Evolutionary conservation across 2,329 filamentous ascomycete genomes (phyloP).

Genomic region (Fusarium nematophilum): DNA sequence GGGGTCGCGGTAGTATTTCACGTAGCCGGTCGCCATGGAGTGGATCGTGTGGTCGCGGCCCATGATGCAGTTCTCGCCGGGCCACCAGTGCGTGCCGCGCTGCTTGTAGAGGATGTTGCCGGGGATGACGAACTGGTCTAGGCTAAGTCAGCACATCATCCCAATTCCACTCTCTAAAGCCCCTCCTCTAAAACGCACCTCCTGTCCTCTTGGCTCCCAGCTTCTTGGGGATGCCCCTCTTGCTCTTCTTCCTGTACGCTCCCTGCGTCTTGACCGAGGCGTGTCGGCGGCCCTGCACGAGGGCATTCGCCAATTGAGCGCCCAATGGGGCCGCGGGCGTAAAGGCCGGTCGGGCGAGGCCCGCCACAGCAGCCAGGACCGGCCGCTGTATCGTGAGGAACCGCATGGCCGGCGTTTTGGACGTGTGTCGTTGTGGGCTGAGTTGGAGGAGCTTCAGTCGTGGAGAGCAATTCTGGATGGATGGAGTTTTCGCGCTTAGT

Average conservation of each 20-base stretch:
- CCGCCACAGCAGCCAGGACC: constrained; percentile 53
- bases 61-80: constrained; percentile 95
- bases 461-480: constrained; percentile 29
- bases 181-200: constrained; percentile 63
- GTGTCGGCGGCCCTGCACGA: constrained; percentile 63
- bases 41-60: constrained; percentile 97
- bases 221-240: constrained; percentile 78
- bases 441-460: constrained; percentile 38
- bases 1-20: constrained; percentile 96
- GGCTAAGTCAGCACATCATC: constrained; percentile 25
- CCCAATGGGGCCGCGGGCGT: constrained; percentile 33
- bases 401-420: constrained; percentile 54
- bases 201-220: constrained; percentile 93
- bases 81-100: constrained; percentile 92
- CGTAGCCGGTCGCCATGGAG: constrained; percentile 85
- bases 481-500: constrained; percentile 47
- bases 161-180: neutral
- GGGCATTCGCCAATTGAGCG: constrained; percentile 52
- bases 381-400: constrained; percentile 61
- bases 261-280: constrained; percentile 73
- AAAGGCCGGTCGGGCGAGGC: constrained; percentile 43
- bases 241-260: constrained; percentile 72
- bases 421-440: constrained; percentile 49
- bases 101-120: constrained; percentile 99
- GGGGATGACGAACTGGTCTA: constrained; percentile 91